phyloP scores from a whole-genome alignment of 164 flowering plant species.

The Brasenia schreberi region DNA sequence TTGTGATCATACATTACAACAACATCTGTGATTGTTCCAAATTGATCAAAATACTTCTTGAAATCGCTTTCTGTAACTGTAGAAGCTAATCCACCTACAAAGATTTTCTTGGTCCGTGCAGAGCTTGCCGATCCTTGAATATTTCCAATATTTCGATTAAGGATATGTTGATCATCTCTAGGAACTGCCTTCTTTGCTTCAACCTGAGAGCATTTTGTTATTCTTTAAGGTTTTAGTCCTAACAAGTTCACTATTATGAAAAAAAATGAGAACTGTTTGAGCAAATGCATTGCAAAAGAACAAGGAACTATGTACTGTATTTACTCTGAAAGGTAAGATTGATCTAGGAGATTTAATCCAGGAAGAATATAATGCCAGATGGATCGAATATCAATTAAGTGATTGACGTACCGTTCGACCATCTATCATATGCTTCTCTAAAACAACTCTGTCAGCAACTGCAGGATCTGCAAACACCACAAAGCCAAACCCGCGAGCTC shows the following conservation, averaged over 20 bases:
- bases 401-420: slow-evolving; percentile 48
- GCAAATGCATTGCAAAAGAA: not conserved
- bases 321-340: not conserved
- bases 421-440: slow-evolving; percentile 64
- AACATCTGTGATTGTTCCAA: slow-evolving; percentile 73
- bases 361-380: not conserved
- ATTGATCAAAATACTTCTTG: slow-evolving; percentile 79
- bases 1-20: slow-evolving; percentile 95
- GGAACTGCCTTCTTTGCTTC: slow-evolving; percentile 97
- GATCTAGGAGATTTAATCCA: not conserved
- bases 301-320: not conserved
- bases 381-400: not conserved
- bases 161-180: slow-evolving; percentile 62
- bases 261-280: not conserved
- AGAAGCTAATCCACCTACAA: slow-evolving; percentile 89
- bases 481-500: slow-evolving; percentile 90
- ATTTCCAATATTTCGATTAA: slow-evolving; percentile 34
- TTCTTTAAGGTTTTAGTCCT: not conserved
- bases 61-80: slow-evolving; percentile 77
- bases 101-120: slow-evolving; percentile 67
- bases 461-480: slow-evolving; percentile 74
- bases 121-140: slow-evolving; percentile 60
- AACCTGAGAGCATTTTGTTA: slow-evolving; percentile 31
- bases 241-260: not conserved
- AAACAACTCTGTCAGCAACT: slow-evolving; percentile 66